Evolutionary conservation across 2,329 filamentous ascomycete genomes (phyloP).

Genomic region (Tolypocladium amazonense): DNA sequence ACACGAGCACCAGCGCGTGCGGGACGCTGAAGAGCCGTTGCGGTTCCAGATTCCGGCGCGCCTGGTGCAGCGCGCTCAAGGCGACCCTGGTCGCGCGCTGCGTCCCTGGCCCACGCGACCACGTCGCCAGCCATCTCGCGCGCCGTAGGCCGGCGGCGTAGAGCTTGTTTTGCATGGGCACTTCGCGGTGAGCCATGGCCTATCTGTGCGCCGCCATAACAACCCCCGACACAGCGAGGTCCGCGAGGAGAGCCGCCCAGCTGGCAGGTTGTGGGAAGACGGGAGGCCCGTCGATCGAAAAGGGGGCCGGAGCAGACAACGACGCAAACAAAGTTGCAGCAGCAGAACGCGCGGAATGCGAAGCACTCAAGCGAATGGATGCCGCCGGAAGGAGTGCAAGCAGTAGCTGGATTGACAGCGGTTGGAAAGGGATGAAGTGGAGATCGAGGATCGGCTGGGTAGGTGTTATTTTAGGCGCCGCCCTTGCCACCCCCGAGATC

Average conservation of each 20-base stretch:
- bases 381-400: background rate
- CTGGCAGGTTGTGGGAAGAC: background rate
- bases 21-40: constrained; percentile 50
- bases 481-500: background rate
- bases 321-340: background rate
- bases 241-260: background rate
- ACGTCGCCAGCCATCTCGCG: constrained; percentile 24
- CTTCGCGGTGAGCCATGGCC: constrained; percentile 6
- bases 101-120: constrained; percentile 29
- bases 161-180: constrained; percentile 12
- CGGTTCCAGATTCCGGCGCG: constrained; percentile 33
- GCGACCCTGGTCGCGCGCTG: constrained; percentile 21
- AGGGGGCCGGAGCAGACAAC: background rate
- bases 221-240: background rate
- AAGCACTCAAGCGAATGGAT: background rate
- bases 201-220: background rate
- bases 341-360: background rate
- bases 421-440: background rate
- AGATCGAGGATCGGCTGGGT: background rate
- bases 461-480: background rate
- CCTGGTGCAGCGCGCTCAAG: constrained; percentile 14
- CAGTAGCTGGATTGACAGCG: background rate
- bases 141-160: constrained; percentile 11
- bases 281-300: background rate
- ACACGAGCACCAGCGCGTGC: constrained; percentile 59